Conservation (phyloP, 1,284 basidiomycete genomes). For the Papiliotrema laurentii region DNA sequence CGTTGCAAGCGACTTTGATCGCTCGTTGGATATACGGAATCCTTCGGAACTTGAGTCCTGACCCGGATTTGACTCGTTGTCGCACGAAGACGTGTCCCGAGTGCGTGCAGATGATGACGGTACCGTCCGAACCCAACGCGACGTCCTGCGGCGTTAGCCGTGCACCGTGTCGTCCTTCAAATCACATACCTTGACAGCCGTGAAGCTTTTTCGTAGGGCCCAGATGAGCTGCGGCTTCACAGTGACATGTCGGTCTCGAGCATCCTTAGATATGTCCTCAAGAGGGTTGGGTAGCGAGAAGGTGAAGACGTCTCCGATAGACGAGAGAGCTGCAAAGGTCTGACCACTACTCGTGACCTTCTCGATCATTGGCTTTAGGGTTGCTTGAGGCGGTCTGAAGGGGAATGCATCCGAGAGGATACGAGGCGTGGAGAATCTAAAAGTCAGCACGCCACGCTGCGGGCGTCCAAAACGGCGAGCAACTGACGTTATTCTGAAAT, state of each 20-base stretch:
- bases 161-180: background rate
- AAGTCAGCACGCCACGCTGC: slow-evolving; percentile 8
- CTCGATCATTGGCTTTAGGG: slow-evolving; percentile 64
- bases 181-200: slow-evolving; percentile 64
- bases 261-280: slow-evolving; percentile 45
- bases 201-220: slow-evolving; percentile 81
- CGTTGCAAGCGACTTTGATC: slow-evolving; percentile 78
- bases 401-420: slow-evolving; percentile 70
- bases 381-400: slow-evolving; percentile 72
- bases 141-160: slow-evolving; percentile 59
- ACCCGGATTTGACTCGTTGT: slow-evolving; percentile 53
- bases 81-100: slow-evolving; percentile 92
- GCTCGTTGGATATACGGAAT: slow-evolving; percentile 80
- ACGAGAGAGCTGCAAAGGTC: slow-evolving; percentile 77
- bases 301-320: slow-evolving; percentile 86
- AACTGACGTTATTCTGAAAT: slow-evolving; percentile 59
- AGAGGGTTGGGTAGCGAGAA: slow-evolving; percentile 58
- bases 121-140: slow-evolving; percentile 80
- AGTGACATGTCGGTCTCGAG: slow-evolving; percentile 45
- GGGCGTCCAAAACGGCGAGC: background rate
- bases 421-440: slow-evolving; percentile 62
- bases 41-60: slow-evolving; percentile 76
- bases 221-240: slow-evolving; percentile 87
- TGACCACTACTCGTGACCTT: slow-evolving; percentile 80
- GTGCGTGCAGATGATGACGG: slow-evolving; percentile 85